phyloP scores from a whole-genome alignment of 2,329 filamentous ascomycete genomes.

The Byssochlamys sp. region DNA sequence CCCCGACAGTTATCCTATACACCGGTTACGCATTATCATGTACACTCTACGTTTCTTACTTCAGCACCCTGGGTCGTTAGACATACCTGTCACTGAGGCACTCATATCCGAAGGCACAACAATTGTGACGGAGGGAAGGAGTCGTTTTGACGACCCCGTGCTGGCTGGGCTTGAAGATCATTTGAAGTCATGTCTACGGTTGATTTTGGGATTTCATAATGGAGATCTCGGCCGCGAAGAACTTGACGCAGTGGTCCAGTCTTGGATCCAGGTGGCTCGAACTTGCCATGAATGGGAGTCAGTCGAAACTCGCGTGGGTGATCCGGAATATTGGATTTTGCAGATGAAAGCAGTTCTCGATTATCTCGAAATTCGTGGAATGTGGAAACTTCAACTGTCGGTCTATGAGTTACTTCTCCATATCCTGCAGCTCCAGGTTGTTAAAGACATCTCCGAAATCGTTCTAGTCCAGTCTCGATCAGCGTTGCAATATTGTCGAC shows the following conservation, averaged over 20 bases:
- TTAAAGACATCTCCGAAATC: slow-evolving; percentile 27
- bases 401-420: slow-evolving; percentile 42
- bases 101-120: slow-evolving; percentile 18
- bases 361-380: slow-evolving; percentile 49
- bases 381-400: slow-evolving; percentile 41
- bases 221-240: slow-evolving; percentile 19
- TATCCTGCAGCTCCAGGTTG: slow-evolving; percentile 38
- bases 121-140: slow-evolving; percentile 9
- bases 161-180: slow-evolving; percentile 18
- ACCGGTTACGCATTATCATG: slow-evolving; percentile 27
- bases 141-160: slow-evolving; percentile 17
- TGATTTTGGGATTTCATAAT: slow-evolving; percentile 26
- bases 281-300: slow-evolving; percentile 35
- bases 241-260: slow-evolving; percentile 22
- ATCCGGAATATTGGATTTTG: slow-evolving; percentile 39
- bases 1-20: slow-evolving; percentile 23
- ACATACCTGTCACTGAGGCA: slow-evolving; percentile 15
- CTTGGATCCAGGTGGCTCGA: slow-evolving; percentile 33
- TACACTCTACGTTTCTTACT: slow-evolving; percentile 25
- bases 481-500: slow-evolving; percentile 46
- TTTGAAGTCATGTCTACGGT: slow-evolving; percentile 24
- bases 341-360: slow-evolving; percentile 47
- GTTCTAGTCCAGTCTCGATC: slow-evolving; percentile 38
- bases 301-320: slow-evolving; percentile 40
- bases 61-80: slow-evolving; percentile 21